Conservation (phyloP, 2,329 filamentous ascomycete genomes). For the Rutstroemia sp. region DNA sequence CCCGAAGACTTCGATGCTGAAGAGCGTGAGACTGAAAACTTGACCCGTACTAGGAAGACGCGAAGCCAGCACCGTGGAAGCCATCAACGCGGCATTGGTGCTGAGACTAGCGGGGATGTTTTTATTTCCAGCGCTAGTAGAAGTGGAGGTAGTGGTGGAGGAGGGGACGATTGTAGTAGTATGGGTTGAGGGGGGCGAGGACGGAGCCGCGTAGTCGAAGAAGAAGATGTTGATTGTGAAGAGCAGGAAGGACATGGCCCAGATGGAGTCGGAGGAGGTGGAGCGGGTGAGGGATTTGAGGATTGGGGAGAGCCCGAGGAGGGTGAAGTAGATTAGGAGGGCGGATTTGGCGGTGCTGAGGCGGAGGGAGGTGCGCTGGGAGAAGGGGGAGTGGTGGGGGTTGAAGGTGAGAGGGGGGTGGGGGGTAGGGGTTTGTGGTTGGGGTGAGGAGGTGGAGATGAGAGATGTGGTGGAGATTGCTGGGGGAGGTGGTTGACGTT, state of each 20-base stretch:
- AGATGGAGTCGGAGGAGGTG: constrained; percentile 90
- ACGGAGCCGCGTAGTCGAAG: constrained; percentile 75
- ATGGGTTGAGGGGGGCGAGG: constrained; percentile 14
- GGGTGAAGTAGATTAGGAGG: constrained; percentile 82
- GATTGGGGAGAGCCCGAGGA: constrained; percentile 88
- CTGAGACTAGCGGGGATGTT: constrained; percentile 57
- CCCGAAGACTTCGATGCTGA: constrained; percentile 95
- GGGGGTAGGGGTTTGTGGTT: constrained; percentile 48
- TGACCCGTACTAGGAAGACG: constrained; percentile 84
- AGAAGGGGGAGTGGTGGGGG: constrained; percentile 16
- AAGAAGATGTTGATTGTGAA: constrained; percentile 95
- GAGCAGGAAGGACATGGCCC: constrained; percentile 92
- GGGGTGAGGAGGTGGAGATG: constrained; percentile 30
- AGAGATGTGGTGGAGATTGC: too few relatives aligned
- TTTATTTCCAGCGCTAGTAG: constrained; percentile 15
- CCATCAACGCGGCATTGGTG: constrained; percentile 95
- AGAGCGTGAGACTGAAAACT: constrained; percentile 90
- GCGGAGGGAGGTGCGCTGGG: constrained; percentile 46
- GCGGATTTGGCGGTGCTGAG: constrained; percentile 87
- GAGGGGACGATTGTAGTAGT: not conserved
- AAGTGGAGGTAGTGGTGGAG: not conserved
- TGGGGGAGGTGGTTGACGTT: too few relatives aligned
- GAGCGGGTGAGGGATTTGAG: constrained; percentile 93
- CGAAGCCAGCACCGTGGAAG: constrained; percentile 86
- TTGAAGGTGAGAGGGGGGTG: constrained; percentile 21